phyloP scores from a whole-genome alignment of 2,329 filamentous ascomycete genomes.

The Basipetospora sp. region DNA sequence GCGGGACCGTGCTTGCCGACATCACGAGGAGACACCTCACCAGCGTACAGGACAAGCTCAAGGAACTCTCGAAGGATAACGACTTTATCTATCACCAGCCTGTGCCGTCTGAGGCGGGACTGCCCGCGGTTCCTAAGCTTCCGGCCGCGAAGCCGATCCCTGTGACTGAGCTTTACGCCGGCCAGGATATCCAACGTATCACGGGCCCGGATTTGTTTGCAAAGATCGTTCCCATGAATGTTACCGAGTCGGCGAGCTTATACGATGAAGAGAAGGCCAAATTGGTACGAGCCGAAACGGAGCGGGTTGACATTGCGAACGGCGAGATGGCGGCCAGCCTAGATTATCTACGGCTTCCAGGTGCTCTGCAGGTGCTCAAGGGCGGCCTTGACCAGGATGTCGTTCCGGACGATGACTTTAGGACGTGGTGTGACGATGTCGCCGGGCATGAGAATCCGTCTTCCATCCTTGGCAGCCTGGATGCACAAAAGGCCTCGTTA shows the following conservation, averaged over 20 bases:
- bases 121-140: conserved; percentile 73
- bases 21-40: conserved; percentile 70
- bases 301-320: conserved; percentile 82
- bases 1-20: conserved; percentile 58
- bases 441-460: conserved; percentile 70
- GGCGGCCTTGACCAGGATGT: conserved; percentile 84
- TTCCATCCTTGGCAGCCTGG: conserved; percentile 63
- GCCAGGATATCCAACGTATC: conserved; percentile 91
- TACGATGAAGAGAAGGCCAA: conserved; percentile 99
- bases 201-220: conserved; percentile 94
- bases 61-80: conserved; percentile 73
- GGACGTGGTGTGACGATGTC: conserved; percentile 85
- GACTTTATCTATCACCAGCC: conserved; percentile 96
- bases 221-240: conserved; percentile 87
- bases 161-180: conserved; percentile 89
- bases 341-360: conserved; percentile 82
- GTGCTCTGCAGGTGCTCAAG: conserved; percentile 79
- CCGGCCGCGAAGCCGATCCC: conserved; percentile 94
- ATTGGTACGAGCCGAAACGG: conserved; percentile 79
- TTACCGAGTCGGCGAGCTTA: conserved; percentile 89
- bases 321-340: conserved; percentile 90
- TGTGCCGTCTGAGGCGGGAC: conserved; percentile 69
- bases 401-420: conserved; percentile 77
- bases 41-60: conserved; percentile 66
- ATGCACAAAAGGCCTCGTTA: conserved; percentile 63